Base-by-base conservation (phyloP, 169 alveolate genomes). In the Eimeria falciformis region DNA sequence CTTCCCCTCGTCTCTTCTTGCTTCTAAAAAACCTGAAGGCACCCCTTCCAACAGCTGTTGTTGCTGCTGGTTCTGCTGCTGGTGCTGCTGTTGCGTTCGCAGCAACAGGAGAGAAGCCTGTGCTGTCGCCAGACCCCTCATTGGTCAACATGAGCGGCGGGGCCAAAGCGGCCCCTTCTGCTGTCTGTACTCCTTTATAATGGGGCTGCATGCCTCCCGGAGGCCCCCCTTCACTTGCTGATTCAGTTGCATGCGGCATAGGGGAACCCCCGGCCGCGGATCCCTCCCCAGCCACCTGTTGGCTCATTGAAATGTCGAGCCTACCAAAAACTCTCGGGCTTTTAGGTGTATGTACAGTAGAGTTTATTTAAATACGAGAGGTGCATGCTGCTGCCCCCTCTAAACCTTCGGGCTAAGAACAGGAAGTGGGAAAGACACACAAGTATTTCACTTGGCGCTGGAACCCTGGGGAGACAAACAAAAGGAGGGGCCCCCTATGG, bases 51-150 rank as follows among this genome's bases (percentile, higher is more conserved):
- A 46, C 79, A 18, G 21, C 79, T 29, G 5, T 7, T 25, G 37
- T 29, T 25, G 5, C 45, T 25, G 79, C 79, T 25, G 40, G 50
- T 25, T 40, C 46, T 68, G 79, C 50, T 29, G 9, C 79, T 68
- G 79, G 50, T 68, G 46, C 79, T 68, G 43, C 46, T 18, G 79
- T 5, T n/a, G 17, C 50, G 12, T 40, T 68, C 7, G 79, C 79
- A 68, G 46, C 46, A 68, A 46, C 79, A 68, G 79, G 79, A 23
- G 79, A 68, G 18, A 68, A n/a, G 5, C 79, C 79, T 9, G 79
- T 68, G 79, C 79, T 68, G 79, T 68, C 79, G 21, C 23, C 37
- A 7, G 79, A 68, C 50, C 50, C n/a, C 37, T 58, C 71, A 17
- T 11, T 17, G 7, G 71, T 11, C 11, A n/a, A n/a, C n/a, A n/a